phyloP scores from a whole-genome alignment of 805 yeast genomes.

The Brettanomyces sp. region DNA sequence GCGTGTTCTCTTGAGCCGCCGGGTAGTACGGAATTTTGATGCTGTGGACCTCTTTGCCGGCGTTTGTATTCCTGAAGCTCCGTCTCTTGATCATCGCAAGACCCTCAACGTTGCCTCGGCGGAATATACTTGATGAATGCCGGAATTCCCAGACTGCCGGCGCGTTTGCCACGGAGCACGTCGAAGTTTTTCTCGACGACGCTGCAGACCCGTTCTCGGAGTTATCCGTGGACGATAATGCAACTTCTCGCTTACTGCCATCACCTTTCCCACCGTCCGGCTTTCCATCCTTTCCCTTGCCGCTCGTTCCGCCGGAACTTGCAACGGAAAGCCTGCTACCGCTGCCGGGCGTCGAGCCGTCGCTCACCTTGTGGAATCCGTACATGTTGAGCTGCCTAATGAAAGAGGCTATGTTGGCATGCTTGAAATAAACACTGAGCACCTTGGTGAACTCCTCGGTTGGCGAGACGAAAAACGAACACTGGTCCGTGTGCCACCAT shows the following conservation, averaged over 20 bases:
- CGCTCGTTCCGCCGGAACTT: background rate
- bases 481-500: conserved; percentile 69
- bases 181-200: conserved; percentile 8
- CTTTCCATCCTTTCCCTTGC: background rate
- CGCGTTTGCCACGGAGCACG: conserved; percentile 10
- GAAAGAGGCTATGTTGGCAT: conserved; percentile 71
- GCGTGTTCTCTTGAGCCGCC: background rate
- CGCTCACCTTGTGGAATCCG: conserved; percentile 69
- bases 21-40: conserved; percentile 11
- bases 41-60: conserved; percentile 23
- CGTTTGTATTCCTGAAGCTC: conserved; percentile 29
- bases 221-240: background rate
- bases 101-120: conserved; percentile 70
- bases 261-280: background rate
- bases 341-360: conserved; percentile 11
- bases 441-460: conserved; percentile 81
- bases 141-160: conserved; percentile 69
- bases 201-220: background rate
- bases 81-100: conserved; percentile 73
- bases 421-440: conserved; percentile 59
- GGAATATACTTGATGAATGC: conserved; percentile 70
- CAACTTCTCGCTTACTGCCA: background rate
- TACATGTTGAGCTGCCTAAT: conserved; percentile 77
- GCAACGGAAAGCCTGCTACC: background rate
- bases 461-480: conserved; percentile 69